phyloP scores from a whole-genome alignment of 108 stramenopile species.

The Stephanodiscus minutulus region DNA sequence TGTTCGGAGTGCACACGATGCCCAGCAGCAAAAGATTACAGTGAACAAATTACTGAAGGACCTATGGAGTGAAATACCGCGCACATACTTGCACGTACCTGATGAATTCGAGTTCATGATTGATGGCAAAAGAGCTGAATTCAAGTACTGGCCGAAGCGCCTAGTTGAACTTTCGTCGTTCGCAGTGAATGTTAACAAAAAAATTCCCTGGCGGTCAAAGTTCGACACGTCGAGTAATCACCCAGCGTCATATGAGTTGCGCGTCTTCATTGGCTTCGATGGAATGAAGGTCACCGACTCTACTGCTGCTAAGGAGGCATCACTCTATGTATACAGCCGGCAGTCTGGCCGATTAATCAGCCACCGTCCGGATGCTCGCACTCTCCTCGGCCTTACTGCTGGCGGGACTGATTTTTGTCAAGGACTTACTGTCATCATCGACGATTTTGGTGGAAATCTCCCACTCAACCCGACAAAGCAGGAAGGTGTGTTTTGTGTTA shows the following conservation, averaged over 20 bases:
- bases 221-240: slow-evolving; percentile 8
- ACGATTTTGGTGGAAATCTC: slow-evolving; percentile 52
- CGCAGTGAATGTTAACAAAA: slow-evolving; percentile 39
- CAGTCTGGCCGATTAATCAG: slow-evolving; percentile 49
- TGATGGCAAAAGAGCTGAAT: slow-evolving; percentile 19
- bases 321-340: slow-evolving; percentile 64
- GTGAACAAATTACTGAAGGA: slow-evolving; percentile 33
- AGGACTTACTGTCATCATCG: slow-evolving; percentile 64
- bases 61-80: slow-evolving; percentile 46
- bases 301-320: slow-evolving; percentile 12
- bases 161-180: slow-evolving; percentile 61
- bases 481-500: too few species aligned
- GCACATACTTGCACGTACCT: slow-evolving; percentile 64
- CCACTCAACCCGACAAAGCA: slow-evolving; percentile 73
- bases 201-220: background rate
- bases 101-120: slow-evolving; percentile 40
- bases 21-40: slow-evolving; percentile 27
- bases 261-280: slow-evolving; percentile 47
- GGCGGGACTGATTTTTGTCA: slow-evolving; percentile 60
- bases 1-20: slow-evolving; percentile 16
- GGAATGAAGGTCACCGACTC: slow-evolving; percentile 8
- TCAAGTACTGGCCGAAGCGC: slow-evolving; percentile 46
- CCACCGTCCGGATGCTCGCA: slow-evolving; percentile 44
- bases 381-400: slow-evolving; percentile 21
- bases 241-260: slow-evolving; percentile 15